A percentile compares a stretch with the other conserved stretches of the same genome.
phyloP scores from a whole-genome alignment of 2,329 filamentous ascomycete species.

The Ophiocordyceps camponoti-rufipedis region DNA sequence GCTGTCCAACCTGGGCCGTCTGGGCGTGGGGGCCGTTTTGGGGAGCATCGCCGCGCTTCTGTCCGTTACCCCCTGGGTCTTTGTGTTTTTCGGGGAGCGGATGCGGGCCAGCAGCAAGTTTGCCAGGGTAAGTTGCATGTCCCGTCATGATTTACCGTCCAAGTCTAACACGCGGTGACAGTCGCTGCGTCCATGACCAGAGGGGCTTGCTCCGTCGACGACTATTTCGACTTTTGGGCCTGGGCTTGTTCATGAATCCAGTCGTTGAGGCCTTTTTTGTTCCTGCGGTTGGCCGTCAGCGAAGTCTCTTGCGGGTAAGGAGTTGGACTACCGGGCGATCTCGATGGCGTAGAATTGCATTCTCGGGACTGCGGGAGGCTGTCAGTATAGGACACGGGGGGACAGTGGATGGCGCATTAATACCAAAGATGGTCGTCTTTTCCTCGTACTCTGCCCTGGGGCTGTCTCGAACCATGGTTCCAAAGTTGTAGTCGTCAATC shows the following conservation, averaged over 20 bases:
- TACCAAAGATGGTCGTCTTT: constrained; percentile 83
- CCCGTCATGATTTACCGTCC: not conserved
- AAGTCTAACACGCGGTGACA: not conserved
- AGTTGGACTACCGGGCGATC: constrained; percentile 20
- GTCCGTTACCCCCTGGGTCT: constrained; percentile 71
- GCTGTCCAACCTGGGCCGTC: constrained; percentile 54
- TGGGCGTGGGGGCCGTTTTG: constrained; percentile 53
- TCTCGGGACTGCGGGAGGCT: constrained; percentile 23
- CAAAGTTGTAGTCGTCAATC: constrained; percentile 96
- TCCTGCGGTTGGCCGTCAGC: constrained; percentile 37
- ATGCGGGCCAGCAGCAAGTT: constrained; percentile 65
- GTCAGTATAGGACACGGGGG: not conserved
- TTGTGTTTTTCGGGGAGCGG: constrained; percentile 58
- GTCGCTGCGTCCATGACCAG: not conserved
- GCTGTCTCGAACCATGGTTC: constrained; percentile 71
- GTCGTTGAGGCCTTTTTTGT: constrained; percentile 79
- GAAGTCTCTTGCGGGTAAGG: not conserved
- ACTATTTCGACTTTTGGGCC: constrained; percentile 21
- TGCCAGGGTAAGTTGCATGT: constrained; percentile 33
- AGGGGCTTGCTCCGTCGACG: not conserved
- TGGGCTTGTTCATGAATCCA: constrained; percentile 87
- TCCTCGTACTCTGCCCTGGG: constrained; percentile 72
- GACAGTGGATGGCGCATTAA: not conserved
- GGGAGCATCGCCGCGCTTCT: constrained; percentile 52
- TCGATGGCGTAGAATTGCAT: constrained; percentile 39